Percentiles rank a stretch among this genome's conserved stretches.
Conservation (phyloP, 495 filamentous ascomycete genomes). For the Massariosphaeria phaeospora region DNA sequence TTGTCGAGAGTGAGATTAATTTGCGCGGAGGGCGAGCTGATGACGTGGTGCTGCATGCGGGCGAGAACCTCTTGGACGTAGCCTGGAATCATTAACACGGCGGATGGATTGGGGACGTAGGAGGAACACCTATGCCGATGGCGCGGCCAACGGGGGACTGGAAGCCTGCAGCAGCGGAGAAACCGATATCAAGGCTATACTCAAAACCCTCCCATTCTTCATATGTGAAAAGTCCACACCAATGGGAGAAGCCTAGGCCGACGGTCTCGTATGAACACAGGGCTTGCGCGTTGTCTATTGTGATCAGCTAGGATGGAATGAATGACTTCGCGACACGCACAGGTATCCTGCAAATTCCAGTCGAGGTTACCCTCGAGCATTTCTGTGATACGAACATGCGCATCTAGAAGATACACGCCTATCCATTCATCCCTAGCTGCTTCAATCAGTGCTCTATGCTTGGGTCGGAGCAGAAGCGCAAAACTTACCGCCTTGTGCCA, state of each 20-base stretch:
- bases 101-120: neutral
- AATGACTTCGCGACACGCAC: neutral
- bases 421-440: slow-evolving; percentile 41
- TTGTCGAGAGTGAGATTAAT: slow-evolving; percentile 55
- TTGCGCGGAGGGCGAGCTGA: slow-evolving; percentile 49
- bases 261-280: slow-evolving; percentile 56
- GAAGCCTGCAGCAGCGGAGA: slow-evolving; percentile 51
- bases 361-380: slow-evolving; percentile 36
- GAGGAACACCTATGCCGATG: slow-evolving; percentile 50
- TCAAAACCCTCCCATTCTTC: slow-evolving; percentile 54
- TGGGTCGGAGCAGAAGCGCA: no score
- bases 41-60: slow-evolving; percentile 52
- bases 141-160: slow-evolving; percentile 59
- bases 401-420: slow-evolving; percentile 46
- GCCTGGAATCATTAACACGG: slow-evolving; percentile 1
- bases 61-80: slow-evolving; percentile 60
- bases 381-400: slow-evolving; percentile 46
- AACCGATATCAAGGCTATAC: slow-evolving; percentile 56
- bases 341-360: slow-evolving; percentile 28
- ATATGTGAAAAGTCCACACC: slow-evolving; percentile 54
- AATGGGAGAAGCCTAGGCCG: slow-evolving; percentile 55
- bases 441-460: neutral
- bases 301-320: slow-evolving; percentile 37
- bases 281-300: slow-evolving; percentile 54
- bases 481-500: slow-evolving; percentile 27